Evolutionary conservation across 495 filamentous ascomycete species (phyloP).

Genomic region (Cercophora scortea): DNA sequence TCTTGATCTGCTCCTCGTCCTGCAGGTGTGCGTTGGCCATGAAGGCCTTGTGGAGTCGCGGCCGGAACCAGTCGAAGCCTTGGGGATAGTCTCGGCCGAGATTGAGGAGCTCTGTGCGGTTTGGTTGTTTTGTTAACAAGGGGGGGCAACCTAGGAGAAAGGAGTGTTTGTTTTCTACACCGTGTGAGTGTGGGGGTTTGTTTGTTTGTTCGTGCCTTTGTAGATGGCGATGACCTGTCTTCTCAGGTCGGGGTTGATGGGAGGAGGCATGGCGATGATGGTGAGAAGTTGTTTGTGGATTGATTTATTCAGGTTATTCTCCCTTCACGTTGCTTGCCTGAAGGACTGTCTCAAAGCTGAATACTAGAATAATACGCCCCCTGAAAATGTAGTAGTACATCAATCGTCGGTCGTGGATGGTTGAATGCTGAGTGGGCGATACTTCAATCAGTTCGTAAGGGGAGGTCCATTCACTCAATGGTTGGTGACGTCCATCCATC

Average conservation of each 20-base stretch:
- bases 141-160: no score
- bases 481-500: no score
- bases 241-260: slow-evolving; percentile 51
- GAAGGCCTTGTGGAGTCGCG: slow-evolving; percentile 79
- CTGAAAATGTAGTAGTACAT: no score
- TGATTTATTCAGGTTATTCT: background rate
- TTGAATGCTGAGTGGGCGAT: background rate
- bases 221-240: slow-evolving; percentile 82
- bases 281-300: background rate
- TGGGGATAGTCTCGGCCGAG: slow-evolving; percentile 82
- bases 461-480: background rate
- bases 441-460: background rate
- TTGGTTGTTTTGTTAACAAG: no score
- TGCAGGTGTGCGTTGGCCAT: slow-evolving; percentile 58
- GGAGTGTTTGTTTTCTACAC: no score
- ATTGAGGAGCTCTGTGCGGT: slow-evolving; percentile 62
- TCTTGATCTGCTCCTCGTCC: slow-evolving; percentile 65
- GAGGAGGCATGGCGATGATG: background rate
- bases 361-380: no score
- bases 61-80: slow-evolving; percentile 77
- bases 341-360: no score
- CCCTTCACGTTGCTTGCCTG: background rate
- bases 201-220: slow-evolving; percentile 55
- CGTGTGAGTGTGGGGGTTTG: background rate
- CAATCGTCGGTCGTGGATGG: background rate